phyloP scores from a whole-genome alignment of 2,329 filamentous ascomycete species.

The Xylariales sp. region DNA sequence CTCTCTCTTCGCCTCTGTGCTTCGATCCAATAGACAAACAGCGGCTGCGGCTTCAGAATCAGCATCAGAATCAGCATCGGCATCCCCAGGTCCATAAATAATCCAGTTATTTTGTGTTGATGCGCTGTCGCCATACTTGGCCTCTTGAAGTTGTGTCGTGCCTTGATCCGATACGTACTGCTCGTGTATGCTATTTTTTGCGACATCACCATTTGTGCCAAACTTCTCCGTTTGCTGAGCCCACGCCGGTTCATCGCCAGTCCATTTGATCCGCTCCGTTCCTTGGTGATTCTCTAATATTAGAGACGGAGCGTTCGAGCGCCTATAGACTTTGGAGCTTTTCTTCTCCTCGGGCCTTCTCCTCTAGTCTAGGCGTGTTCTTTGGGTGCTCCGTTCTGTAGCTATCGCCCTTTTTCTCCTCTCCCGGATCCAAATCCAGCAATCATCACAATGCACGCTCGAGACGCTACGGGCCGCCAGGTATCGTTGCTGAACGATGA shows the following conservation, averaged over 20 bases:
- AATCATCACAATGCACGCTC: slow-evolving; percentile 60
- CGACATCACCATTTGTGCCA: slow-evolving; percentile 16
- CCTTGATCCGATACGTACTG: slow-evolving; percentile 11
- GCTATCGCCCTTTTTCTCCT: slow-evolving; percentile 7
- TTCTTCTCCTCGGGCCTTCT: not conserved
- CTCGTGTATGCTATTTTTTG: slow-evolving; percentile 9
- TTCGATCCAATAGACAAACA: slow-evolving; percentile 4
- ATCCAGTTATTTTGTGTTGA: slow-evolving; percentile 6
- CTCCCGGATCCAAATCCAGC: not conserved
- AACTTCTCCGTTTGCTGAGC: slow-evolving; percentile 14
- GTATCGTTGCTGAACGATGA: slow-evolving; percentile 72
- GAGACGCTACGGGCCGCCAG: slow-evolving; percentile 67
- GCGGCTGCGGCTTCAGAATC: not conserved
- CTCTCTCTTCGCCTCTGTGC: not conserved
- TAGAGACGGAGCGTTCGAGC: slow-evolving; percentile 14
- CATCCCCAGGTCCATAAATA: not conserved
- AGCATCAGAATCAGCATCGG: not conserved
- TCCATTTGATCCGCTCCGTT: not conserved
- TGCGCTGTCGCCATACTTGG: slow-evolving; percentile 11
- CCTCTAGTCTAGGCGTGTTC: slow-evolving; percentile 12
- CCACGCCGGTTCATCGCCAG: slow-evolving; percentile 21
- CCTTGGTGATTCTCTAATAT: slow-evolving; percentile 17
- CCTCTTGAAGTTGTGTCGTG: slow-evolving; percentile 1
- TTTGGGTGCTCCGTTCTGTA: slow-evolving; percentile 2
- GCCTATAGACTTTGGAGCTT: slow-evolving; percentile 17